A percentile compares a stretch with the other conserved stretches of the same genome.
These are phyloP conservation scores for Phytophthora lateralis DNA, from an alignment of 352 stramenopile species.

Conservation along the genomic window DNA sequence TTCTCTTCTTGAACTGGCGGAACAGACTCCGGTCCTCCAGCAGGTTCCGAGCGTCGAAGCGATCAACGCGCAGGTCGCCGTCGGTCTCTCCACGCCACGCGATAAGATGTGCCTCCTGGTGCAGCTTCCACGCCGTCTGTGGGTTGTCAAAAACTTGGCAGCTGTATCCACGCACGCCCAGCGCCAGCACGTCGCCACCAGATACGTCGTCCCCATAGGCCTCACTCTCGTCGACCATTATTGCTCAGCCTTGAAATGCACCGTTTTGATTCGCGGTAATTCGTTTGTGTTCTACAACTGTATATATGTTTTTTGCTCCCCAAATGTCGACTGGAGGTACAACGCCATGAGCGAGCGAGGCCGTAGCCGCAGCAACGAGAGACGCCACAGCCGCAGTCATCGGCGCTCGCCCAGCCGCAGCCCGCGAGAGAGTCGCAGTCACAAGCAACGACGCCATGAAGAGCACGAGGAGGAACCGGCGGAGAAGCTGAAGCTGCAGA, in stretches of 20 bases:
- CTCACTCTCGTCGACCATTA: slow-evolving; percentile 9
- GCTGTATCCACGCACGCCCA: slow-evolving; percentile 56
- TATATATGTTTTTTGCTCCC: not conserved
- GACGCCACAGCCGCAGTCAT: slow-evolving; percentile 15
- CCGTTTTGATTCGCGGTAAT: slow-evolving; percentile 21
- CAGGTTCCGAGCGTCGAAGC: slow-evolving; percentile 69
- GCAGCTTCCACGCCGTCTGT: slow-evolving; percentile 49
- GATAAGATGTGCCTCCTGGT: slow-evolving; percentile 62
- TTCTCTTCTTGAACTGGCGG: slow-evolving; percentile 51
- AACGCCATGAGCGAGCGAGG: slow-evolving; percentile 25
- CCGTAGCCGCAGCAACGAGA: slow-evolving; percentile 1
- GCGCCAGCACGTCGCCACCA: slow-evolving; percentile 26
- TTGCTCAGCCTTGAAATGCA: not conserved
- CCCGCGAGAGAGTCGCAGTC: slow-evolving; percentile 17
- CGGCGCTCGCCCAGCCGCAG: slow-evolving; percentile 33
- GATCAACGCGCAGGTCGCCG: slow-evolving; percentile 49
- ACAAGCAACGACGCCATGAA: slow-evolving; percentile 9
- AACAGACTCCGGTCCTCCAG: slow-evolving; percentile 56
- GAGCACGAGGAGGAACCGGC: not conserved
- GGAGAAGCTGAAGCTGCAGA: slow-evolving; percentile 35
- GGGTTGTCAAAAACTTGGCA: slow-evolving; percentile 61
- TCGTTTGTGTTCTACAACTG: slow-evolving; percentile 4
- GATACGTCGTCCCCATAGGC: not conserved
- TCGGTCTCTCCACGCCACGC: slow-evolving; percentile 46
- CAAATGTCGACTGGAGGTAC: not conserved